Evolutionary conservation across 1,284 basidiomycete species (phyloP), one percentile per base, ranked within the genome.

Genomic region (Butyriboletus regius): DNA sequence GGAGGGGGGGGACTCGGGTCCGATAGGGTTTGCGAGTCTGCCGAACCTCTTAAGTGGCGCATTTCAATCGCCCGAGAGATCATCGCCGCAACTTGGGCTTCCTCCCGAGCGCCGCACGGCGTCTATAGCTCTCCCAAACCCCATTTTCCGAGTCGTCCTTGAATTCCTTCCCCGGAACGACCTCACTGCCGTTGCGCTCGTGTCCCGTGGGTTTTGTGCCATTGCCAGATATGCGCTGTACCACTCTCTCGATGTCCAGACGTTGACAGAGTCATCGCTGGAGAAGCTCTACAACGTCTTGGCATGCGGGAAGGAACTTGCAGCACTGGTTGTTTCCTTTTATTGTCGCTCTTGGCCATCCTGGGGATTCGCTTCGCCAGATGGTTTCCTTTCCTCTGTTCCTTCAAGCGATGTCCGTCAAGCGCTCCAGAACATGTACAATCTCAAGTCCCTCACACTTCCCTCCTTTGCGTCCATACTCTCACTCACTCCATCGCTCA

Each of bases 381-480:
- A 57, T 26, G 50, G 37, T 24, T 33, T 15, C 15, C 17, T 20
- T 32, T 36, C 54, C 15, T 49, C 54, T 7, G 24, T 45, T 33
- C 55, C 55, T 26, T 42, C 59, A 7, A 34, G 47, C 15, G 51
- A 57, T 18, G 47, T 68, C 45, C 51, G 57, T 22, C 54, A 22
- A 14, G 66, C 63, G 13, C 55, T 65, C 28, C 60, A 54, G 33
- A 67, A 68, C 36, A 68, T 65, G 67, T 41, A 39, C 13, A 61
- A 61, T 32, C 62, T 65, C 45, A 62, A 54, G 39, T 54, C 49
- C 3, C 61, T 64, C 34, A 64, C 61, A 1, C 34, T 68, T 8
- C 53, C 51, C 8, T 66, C 60, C 10, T 64, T 68, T 42, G 45
- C 48, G 20, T 50, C 52, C 43, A 50, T 66, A 18, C 54, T 67